These are phyloP conservation scores for Escovopsis sp. DNA, from an alignment of 2,329 filamentous ascomycete species.

Conservation along the genomic window DNA sequence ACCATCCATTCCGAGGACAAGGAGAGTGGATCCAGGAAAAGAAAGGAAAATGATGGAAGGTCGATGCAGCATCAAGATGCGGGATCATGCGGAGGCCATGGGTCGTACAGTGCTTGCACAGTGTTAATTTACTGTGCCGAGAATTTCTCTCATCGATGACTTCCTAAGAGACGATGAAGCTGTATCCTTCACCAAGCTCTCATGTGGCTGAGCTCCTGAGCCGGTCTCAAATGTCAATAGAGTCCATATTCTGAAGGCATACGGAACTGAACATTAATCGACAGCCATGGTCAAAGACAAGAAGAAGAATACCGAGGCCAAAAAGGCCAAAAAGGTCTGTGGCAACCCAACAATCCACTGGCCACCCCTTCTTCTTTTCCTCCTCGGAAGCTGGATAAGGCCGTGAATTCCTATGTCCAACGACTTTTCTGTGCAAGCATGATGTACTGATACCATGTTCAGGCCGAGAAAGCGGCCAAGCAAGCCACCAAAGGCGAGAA, in stretches of 20 bases:
- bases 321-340: slow-evolving; percentile 34
- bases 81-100: too few species aligned
- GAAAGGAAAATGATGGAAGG: too few species aligned
- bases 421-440: too few species aligned
- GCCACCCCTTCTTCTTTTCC: too few species aligned
- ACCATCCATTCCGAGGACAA: too few species aligned
- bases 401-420: too few species aligned
- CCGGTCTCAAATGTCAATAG: slow-evolving; percentile 1
- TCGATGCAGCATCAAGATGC: too few species aligned
- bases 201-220: background rate
- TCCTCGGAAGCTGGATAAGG: too few species aligned
- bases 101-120: background rate
- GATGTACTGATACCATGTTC: slow-evolving; percentile 6
- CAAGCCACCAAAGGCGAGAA: slow-evolving; percentile 84
- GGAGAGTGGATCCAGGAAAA: too few species aligned
- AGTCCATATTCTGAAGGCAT: background rate
- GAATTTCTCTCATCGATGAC: slow-evolving; percentile 2
- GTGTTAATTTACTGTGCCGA: slow-evolving; percentile 2
- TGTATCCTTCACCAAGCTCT: background rate
- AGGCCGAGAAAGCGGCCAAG: slow-evolving; percentile 55
- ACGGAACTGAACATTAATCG: background rate
- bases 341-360: too few species aligned
- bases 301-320: slow-evolving; percentile 31
- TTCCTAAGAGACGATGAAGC: background rate
- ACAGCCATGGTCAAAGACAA: slow-evolving; percentile 35